A percentile compares a stretch with the other conserved stretches of the same genome.
Conservation (phyloP, 2,329 filamentous ascomycete species). For the Coniochaeta ligniaria region DNA sequence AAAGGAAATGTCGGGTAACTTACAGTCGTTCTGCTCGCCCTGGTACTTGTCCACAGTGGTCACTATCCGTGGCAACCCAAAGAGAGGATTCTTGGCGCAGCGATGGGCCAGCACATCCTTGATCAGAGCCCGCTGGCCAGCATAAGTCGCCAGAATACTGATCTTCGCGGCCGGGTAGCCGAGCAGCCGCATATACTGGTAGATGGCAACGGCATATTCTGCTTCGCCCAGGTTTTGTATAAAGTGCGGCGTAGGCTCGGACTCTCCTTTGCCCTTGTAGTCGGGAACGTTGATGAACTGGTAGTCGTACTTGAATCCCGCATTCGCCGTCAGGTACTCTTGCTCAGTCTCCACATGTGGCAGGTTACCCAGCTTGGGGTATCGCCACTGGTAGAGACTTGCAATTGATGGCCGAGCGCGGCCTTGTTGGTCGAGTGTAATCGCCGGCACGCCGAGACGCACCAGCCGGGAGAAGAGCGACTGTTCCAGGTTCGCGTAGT, state of each 20-base stretch:
- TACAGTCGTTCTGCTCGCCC: constrained; percentile 98
- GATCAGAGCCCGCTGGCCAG: constrained; percentile 83
- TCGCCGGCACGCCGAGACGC: constrained; percentile 83
- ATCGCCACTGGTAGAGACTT: constrained; percentile 88
- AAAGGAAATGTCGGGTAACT: constrained; percentile 30
- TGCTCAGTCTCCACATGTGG: constrained; percentile 60
- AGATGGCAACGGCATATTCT: constrained; percentile 92
- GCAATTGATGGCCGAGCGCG: constrained; percentile 83
- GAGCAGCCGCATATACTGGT: constrained; percentile 93
- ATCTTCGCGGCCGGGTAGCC: constrained; percentile 83
- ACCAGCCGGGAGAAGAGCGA: constrained; percentile 89
- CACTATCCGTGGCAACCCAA: constrained; percentile 82
- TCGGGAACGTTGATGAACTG: constrained; percentile 95
- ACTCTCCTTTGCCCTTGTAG: constrained; percentile 85
- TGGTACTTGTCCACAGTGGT: constrained; percentile 98
- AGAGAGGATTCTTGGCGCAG: constrained; percentile 75
- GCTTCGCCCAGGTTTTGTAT: constrained; percentile 95
- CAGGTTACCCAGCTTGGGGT: constrained; percentile 71
- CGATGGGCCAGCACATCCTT: constrained; percentile 78
- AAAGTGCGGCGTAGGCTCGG: constrained; percentile 87
- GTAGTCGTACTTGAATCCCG: constrained; percentile 88
- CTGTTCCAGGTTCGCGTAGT: constrained; percentile 94
- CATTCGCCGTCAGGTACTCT: constrained; percentile 77
- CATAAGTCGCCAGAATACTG: constrained; percentile 87
- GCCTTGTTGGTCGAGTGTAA: constrained; percentile 88